phyloP scores from a whole-genome alignment of 495 filamentous ascomycete genomes.

The Penicillium waksmanii region DNA sequence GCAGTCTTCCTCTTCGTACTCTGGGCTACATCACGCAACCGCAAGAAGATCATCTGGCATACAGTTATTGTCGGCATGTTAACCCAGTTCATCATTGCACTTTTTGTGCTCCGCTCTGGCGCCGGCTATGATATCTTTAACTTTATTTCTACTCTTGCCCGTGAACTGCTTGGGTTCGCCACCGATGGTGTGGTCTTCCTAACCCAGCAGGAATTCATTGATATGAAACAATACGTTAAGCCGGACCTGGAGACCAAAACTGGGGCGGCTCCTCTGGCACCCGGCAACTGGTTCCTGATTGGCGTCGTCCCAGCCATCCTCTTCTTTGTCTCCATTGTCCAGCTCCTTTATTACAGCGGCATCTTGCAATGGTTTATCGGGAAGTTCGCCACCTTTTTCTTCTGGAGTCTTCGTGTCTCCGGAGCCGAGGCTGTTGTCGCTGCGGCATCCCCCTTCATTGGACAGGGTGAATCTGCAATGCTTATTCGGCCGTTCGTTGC shows the following conservation, averaged over 20 bases:
- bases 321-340: conserved; percentile 88
- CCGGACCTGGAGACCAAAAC: background rate
- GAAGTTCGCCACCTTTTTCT: conserved; percentile 89
- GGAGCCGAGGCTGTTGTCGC: conserved; percentile 91
- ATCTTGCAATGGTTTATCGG: conserved; percentile 84
- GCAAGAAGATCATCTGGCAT: conserved; percentile 62
- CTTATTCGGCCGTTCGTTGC: conserved; percentile 84
- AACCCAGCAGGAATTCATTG: conserved; percentile 50
- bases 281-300: conserved; percentile 66
- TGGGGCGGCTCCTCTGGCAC: conserved; percentile 15
- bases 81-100: conserved; percentile 80
- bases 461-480: conserved; percentile 92
- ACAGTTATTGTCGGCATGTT: conserved; percentile 90
- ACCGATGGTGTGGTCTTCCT: conserved; percentile 70
- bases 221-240: background rate
- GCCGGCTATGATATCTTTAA: conserved; percentile 85
- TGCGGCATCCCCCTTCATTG: conserved; percentile 92
- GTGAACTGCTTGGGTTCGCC: conserved; percentile 72
- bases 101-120: conserved; percentile 81
- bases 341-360: conserved; percentile 77
- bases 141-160: conserved; percentile 75
- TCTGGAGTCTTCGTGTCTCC: conserved; percentile 87
- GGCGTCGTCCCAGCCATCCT: conserved; percentile 81
- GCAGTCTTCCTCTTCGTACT: conserved; percentile 69
- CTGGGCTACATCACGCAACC: conserved; percentile 71